Conservation (phyloP, 768 basidiomycete species). For the Termitomyces sp. region DNA sequence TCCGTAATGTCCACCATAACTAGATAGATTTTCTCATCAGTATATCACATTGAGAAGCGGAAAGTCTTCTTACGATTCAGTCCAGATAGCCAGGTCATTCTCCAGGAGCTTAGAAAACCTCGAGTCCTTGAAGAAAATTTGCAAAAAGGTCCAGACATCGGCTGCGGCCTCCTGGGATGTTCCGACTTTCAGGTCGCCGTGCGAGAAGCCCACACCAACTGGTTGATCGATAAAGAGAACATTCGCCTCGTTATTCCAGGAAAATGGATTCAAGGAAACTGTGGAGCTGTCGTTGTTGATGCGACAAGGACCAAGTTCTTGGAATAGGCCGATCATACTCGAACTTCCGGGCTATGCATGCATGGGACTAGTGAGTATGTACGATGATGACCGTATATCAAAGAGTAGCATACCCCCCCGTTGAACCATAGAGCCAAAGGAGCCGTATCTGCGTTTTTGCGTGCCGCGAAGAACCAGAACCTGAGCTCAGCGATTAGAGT, state of each 20-base stretch:
- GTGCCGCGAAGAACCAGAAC: constrained; percentile 68
- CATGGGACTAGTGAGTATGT: not conserved
- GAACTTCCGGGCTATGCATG: constrained; percentile 43
- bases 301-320: constrained; percentile 73
- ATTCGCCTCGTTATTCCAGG: constrained; percentile 56
- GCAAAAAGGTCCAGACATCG: constrained; percentile 58
- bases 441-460: constrained; percentile 54
- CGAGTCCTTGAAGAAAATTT: constrained; percentile 53
- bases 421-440: constrained; percentile 68
- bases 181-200: constrained; percentile 42
- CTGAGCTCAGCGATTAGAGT: constrained; percentile 20
- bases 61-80: constrained; percentile 42
- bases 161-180: constrained; percentile 49
- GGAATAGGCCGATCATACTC: constrained; percentile 60
- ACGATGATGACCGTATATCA: not conserved
- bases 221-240: constrained; percentile 63
- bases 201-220: constrained; percentile 57
- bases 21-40: not conserved
- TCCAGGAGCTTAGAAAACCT: constrained; percentile 43
- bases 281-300: constrained; percentile 47
- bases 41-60: not conserved
- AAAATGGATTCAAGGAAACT: constrained; percentile 45
- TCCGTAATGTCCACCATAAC: constrained; percentile 69
- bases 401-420: constrained; percentile 37
- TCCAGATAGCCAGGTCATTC: constrained; percentile 54